phyloP scores from a whole-genome alignment of 2,329 filamentous ascomycete species.

The Claviceps pusilla region DNA sequence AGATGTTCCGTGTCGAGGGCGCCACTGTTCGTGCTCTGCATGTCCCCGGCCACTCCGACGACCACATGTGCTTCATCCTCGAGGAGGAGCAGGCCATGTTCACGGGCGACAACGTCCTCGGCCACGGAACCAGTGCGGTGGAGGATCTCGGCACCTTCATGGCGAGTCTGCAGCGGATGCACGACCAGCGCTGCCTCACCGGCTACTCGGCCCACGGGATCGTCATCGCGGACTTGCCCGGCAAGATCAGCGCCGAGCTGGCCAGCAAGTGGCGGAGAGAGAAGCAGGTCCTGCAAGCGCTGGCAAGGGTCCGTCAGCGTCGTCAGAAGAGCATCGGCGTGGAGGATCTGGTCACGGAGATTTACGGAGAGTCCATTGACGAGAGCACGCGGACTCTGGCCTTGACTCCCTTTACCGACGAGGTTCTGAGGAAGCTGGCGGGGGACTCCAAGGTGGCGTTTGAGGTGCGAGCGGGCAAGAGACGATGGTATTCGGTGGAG shows the following conservation, averaged over 20 bases:
- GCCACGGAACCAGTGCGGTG: constrained; percentile 59
- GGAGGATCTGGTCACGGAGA: constrained; percentile 24
- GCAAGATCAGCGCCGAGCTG: constrained; percentile 16
- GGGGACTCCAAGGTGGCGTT: constrained; percentile 28
- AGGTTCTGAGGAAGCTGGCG: constrained; percentile 27
- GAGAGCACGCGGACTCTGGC: constrained; percentile 20
- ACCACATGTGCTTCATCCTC: constrained; percentile 53
- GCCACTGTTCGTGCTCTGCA: constrained; percentile 47
- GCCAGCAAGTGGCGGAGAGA: constrained; percentile 24
- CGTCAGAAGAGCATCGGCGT: constrained; percentile 22
- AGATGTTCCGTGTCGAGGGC: constrained; percentile 34
- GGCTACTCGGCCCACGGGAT: constrained; percentile 50
- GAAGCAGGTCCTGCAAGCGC: constrained; percentile 20
- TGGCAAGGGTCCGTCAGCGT: constrained; percentile 12
- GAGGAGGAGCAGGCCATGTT: constrained; percentile 53
- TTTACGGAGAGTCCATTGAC: constrained; percentile 26
- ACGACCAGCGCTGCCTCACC: constrained; percentile 27
- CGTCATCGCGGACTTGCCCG: constrained; percentile 34
- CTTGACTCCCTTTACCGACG: constrained; percentile 27
- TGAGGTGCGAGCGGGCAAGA: constrained; percentile 18
- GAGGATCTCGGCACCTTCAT: constrained; percentile 52
- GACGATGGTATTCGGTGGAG: constrained; percentile 20
- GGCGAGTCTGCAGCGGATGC: constrained; percentile 45
- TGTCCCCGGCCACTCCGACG: constrained; percentile 54
- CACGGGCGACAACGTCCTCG: constrained; percentile 60